Percentiles rank a stretch among this genome's conserved stretches.
Conservation (phyloP, 1,284 basidiomycete species). For the Fistulinella cinereoalba region DNA sequence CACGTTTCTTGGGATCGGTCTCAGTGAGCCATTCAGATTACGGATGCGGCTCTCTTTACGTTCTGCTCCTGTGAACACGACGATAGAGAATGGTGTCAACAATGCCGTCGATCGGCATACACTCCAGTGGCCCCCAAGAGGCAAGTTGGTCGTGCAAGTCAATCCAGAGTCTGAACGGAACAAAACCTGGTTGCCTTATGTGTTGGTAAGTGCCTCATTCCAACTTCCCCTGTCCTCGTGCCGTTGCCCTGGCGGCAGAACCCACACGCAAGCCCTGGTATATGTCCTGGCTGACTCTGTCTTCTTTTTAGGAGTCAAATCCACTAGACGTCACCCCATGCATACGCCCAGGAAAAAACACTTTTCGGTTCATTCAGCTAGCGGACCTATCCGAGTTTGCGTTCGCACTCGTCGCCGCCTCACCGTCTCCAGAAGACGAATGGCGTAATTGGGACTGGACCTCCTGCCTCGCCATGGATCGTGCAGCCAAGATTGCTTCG, state of each 20-base stretch:
- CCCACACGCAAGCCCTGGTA: not conserved
- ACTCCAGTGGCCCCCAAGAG: constrained; percentile 25
- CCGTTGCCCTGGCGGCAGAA: not conserved
- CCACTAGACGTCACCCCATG: constrained; percentile 30
- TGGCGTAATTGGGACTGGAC: constrained; percentile 28
- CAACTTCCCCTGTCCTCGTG: not conserved
- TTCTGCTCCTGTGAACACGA: constrained; percentile 15
- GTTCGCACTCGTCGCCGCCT: constrained; percentile 26
- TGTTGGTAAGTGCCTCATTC: constrained; percentile 18
- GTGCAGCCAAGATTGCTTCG: not conserved
- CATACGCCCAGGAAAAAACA: constrained; percentile 29
- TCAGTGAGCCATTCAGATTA: constrained; percentile 12
- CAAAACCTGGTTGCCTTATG: constrained; percentile 30
- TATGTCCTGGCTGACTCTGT: not conserved
- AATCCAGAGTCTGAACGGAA: constrained; percentile 21
- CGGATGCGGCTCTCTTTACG: constrained; percentile 21
- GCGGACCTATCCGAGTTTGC: constrained; percentile 29
- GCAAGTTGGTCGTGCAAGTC: constrained; percentile 29
- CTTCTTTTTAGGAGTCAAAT: constrained; percentile 13
- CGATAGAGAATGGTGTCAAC: not conserved
- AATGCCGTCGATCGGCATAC: constrained; percentile 1
- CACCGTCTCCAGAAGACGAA: constrained; percentile 17
- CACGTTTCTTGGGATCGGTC: not conserved
- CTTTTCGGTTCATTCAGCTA: constrained; percentile 31
- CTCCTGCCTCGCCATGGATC: constrained; percentile 16